Percentiles rank a stretch among this genome's conserved stretches.
Evolutionary conservation across 768 basidiomycete genomes (phyloP).

Genomic region (Cystoderma amianthinum): DNA sequence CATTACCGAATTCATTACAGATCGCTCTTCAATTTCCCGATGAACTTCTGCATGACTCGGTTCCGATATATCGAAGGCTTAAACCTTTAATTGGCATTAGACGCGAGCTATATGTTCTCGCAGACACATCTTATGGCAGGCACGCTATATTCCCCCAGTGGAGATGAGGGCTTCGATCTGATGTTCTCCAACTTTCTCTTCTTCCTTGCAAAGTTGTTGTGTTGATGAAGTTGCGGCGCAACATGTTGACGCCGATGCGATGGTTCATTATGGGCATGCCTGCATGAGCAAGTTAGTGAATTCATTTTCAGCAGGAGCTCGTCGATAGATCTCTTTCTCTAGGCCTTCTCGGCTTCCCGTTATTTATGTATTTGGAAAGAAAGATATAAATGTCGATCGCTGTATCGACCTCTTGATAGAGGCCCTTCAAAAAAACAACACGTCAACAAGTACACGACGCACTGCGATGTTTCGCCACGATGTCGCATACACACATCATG

Average conservation of each 20-base stretch:
- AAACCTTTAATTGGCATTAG: constrained; percentile 36
- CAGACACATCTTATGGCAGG: constrained; percentile 98
- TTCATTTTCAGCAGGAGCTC: not conserved
- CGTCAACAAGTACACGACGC: not conserved
- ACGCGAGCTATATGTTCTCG: constrained; percentile 81
- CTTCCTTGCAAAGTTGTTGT: constrained; percentile 61
- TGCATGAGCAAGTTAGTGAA: constrained; percentile 82
- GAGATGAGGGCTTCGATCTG: not conserved
- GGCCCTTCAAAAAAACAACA: constrained; percentile 4
- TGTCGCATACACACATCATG: constrained; percentile 65
- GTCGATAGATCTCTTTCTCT: constrained; percentile 1
- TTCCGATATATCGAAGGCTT: constrained; percentile 70
- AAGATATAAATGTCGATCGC: constrained; percentile 46
- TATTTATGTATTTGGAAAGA: constrained; percentile 85
- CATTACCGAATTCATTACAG: constrained; percentile 25
- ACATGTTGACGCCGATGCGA: constrained; percentile 85
- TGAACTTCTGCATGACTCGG: constrained; percentile 81
- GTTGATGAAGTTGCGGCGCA: constrained; percentile 95
- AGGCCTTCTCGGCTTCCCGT: constrained; percentile 87
- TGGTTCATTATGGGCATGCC: constrained; percentile 95
- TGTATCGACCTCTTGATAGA: constrained; percentile 30
- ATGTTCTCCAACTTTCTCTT: constrained; percentile 1
- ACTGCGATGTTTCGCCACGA: constrained; percentile 60
- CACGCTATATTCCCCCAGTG: constrained; percentile 22
- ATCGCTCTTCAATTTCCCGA: constrained; percentile 95